Evolutionary conservation across 2,329 filamentous ascomycete genomes (phyloP), one percentile per base, ranked within the genome.

Genomic region (Aspergillus thermomutatus): DNA sequence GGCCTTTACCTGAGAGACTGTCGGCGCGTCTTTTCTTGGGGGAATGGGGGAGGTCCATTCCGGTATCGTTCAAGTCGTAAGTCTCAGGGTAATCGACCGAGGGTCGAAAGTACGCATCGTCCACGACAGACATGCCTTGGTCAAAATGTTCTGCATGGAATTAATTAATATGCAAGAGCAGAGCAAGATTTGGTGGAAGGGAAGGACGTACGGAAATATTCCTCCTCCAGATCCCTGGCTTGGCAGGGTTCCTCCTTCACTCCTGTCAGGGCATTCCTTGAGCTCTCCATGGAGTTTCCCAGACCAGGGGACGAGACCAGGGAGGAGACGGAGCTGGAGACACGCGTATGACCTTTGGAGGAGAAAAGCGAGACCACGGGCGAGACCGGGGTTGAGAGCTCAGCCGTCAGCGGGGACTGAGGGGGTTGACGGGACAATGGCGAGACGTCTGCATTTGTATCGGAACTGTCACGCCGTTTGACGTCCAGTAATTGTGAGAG

Each of bases 221-320:
- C 81, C 66, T 82, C 77, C 57, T 82, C 79, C 27, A 81, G 72
- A 49, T 80, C 70, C 49, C 79, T 73, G 57, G 80, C 79, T 57
- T 82, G 89, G 53, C 86, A 76, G 2, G 89, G 87, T 67, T 96
- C 92, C 72, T 97, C 92, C 67, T 92, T 84, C 21, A 97, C 89
- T 66, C 94, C 90, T 17, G 91, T 89, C 60, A 97, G 80, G 52
- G 82, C 82, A 58, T 84, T 82, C 75, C 90, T 90, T 66, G 73
- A 70, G 52, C 73, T 71, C 62, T 86, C 84, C 60, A 77, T 75
- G 28, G 74, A 76, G 54, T 74, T 77, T 41, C 76, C 75, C 57
- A 78, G 80, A 51, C 77, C 82, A 57, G 81, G 87, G 58, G 81
- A 87, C 54, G 80, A 87, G 60, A 81, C 77, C 8, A 90, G 80